Base-by-base conservation (phyloP, 2,329 filamentous ascomycete genomes). In the Nemania sp. region DNA sequence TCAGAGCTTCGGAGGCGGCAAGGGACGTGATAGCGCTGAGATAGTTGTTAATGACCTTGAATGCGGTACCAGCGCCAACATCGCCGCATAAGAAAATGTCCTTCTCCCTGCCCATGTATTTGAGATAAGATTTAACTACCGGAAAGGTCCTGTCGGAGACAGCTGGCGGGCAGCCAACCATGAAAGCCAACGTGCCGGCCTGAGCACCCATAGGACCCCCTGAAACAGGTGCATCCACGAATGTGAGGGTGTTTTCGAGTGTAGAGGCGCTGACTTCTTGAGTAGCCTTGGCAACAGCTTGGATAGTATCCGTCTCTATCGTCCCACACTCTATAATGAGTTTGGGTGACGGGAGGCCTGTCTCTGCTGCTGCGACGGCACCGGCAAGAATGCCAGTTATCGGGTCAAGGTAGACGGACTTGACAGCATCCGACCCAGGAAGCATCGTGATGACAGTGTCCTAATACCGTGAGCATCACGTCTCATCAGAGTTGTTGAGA, bases 21-120 rank as follows among this genome's bases (percentile, higher is more conserved):
- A 78, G 86, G 65, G 90, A 90, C 73, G 87, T 89, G 65, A 90
- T 83, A 4, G 87, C 87, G 18, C 89, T 76, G 18, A 90, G 81
- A 68, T 91, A 91, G 72, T 91, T 91, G 74, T 91, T 91, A 56
- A 88, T 87, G 13, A 90, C 79, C 73, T 91, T 91, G 25, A 84
- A 88, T 7, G 88, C 87, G 0, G 90, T 80, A 0, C 89, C 89
- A 2, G 87, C 81, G 1, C 87, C 87, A 3, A 73, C 68, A 13
- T 81, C 81, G 1, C 88, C 88, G 54, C 90, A 81, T 63, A 89
- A 86, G 65, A 89, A 82, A 7, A 89, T 83, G 1, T 69, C 68
- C 3, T 74, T 65, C 6, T 69, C 60, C 29, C 69, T 69, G 4
- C 75, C 75, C 87, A 91, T 90, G 58, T 86, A 75, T 4, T 79